These are phyloP conservation scores for Colletotrichum ledebouriae DNA, from an alignment of 2,329 filamentous ascomycete genomes.

Conservation along the genomic window DNA sequence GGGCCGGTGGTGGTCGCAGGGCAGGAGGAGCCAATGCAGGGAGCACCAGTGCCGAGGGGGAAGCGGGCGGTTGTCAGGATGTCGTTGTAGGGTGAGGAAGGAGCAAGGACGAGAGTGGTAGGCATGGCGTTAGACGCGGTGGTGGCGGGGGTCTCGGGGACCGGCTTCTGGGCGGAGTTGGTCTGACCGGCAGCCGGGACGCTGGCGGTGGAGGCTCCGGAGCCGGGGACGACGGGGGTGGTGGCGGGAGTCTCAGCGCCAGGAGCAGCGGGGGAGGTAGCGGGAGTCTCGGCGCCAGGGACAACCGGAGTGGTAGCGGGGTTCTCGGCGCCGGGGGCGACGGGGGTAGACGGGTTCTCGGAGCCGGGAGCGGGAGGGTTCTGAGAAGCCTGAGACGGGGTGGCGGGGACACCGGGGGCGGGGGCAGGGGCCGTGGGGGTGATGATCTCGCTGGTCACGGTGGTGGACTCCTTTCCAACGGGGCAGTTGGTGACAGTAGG, in stretches of 20 bases:
- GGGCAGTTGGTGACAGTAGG: conserved; percentile 49
- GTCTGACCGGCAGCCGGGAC: conserved; percentile 14
- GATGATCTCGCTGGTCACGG: conserved; percentile 47
- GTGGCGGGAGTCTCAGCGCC: conserved; percentile 25
- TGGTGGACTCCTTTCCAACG: conserved; percentile 5
- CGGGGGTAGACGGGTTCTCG: conserved; percentile 22
- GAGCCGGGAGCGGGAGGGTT: conserved; percentile 29
- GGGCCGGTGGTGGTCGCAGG: conserved; percentile 36
- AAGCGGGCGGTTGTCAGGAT: conserved; percentile 24
- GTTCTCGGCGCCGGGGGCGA: conserved; percentile 19
- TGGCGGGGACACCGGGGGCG: conserved; percentile 14
- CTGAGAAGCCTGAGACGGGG: conserved; percentile 29
- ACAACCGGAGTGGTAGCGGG: conserved; percentile 45
- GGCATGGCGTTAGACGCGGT: conserved; percentile 7
- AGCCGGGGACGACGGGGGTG: conserved; percentile 33
- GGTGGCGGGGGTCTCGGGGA: conserved; percentile 14
- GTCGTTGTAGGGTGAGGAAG: conserved; percentile 31
- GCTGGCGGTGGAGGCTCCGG: background rate
- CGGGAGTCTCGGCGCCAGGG: conserved; percentile 41
- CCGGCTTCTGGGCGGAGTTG: conserved; percentile 17
- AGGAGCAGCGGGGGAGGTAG: conserved; percentile 16
- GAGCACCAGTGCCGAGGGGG: conserved; percentile 28
- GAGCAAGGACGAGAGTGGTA: conserved; percentile 33
- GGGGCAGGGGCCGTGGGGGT: conserved; percentile 40
- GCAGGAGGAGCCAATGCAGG: conserved; percentile 34